These are phyloP conservation scores for Pythium rishiriense DNA, from an alignment of 352 stramenopile genomes.

Conservation along the genomic window DNA sequence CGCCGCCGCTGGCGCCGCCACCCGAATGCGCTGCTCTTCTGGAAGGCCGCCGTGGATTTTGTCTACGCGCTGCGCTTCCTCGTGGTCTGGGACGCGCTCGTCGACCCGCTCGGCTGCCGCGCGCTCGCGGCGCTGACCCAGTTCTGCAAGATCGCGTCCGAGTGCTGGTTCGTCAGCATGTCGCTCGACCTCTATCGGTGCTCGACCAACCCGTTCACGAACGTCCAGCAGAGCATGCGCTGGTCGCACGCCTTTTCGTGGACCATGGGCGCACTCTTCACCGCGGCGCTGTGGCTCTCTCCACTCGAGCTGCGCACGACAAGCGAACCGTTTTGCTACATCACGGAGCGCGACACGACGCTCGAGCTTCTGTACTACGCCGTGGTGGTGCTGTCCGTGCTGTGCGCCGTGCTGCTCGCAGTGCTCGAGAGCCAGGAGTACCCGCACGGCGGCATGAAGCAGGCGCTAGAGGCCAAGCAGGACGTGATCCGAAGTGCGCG, in stretches of 20 bases:
- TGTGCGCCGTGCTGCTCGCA: conserved; percentile 59
- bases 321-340: conserved; percentile 55
- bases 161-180: conserved; percentile 89
- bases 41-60: conserved; percentile 73
- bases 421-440: conserved; percentile 75
- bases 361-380: conserved; percentile 76
- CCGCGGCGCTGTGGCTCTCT: conserved; percentile 55
- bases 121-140: conserved; percentile 65
- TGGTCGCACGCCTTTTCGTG: conserved; percentile 81
- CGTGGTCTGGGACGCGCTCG: conserved; percentile 63
- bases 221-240: conserved; percentile 68
- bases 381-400: conserved; percentile 71
- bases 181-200: conserved; percentile 84
- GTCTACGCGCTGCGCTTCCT: conserved; percentile 77
- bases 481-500: conserved; percentile 79
- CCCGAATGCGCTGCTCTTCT: conserved; percentile 84
- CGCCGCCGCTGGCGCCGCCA: conserved; percentile 75
- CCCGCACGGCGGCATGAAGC: conserved; percentile 71
- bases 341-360: conserved; percentile 69
- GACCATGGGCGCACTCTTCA: conserved; percentile 56
- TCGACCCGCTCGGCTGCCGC: conserved; percentile 50
- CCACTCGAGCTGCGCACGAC: conserved; percentile 46
- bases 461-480: conserved; percentile 76
- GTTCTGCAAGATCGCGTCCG: conserved; percentile 76
- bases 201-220: conserved; percentile 88